A percentile compares a stretch with the other conserved stretches of the same genome.
These are phyloP conservation scores for Microcyclospora pomicola DNA, from an alignment of 2,329 filamentous ascomycete genomes.

Conservation along the genomic window DNA sequence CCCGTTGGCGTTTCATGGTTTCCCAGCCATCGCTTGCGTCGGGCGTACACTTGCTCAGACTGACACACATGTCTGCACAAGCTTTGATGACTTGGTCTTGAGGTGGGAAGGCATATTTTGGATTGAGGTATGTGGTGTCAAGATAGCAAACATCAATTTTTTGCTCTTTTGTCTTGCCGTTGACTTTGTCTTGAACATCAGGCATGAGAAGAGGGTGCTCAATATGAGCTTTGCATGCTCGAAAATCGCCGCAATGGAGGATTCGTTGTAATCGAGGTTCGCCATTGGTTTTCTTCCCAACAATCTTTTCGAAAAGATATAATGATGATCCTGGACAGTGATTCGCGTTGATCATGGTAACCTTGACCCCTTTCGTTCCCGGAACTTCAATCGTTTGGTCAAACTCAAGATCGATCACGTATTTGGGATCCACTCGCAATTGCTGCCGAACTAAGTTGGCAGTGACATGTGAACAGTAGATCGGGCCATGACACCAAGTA, in stretches of 20 bases:
- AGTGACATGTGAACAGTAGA: constrained; percentile 90
- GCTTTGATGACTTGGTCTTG: constrained; percentile 78
- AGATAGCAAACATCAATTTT: constrained; percentile 92
- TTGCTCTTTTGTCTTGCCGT: constrained; percentile 62
- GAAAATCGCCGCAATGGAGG: constrained; percentile 89
- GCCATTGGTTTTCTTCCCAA: constrained; percentile 44
- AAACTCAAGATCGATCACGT: constrained; percentile 73
- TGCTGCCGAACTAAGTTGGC: constrained; percentile 80
- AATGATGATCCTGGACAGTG: constrained; percentile 92
- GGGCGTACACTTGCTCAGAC: constrained; percentile 51
- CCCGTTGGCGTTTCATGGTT: constrained; percentile 40
- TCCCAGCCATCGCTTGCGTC: constrained; percentile 45
- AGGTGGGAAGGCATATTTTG: constrained; percentile 83
- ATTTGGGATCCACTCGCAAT: constrained; percentile 71
- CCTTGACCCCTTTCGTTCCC: constrained; percentile 64
- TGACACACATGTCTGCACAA: constrained; percentile 78
- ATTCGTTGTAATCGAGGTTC: constrained; percentile 56
- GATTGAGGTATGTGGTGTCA: constrained; percentile 92
- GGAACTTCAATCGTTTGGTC: constrained; percentile 68
- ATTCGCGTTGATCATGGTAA: constrained; percentile 93
- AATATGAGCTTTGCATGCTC: constrained; percentile 75
- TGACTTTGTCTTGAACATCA: constrained; percentile 54
- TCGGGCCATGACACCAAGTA: constrained; percentile 83
- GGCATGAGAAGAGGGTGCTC: constrained; percentile 69
- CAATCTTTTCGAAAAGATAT: constrained; percentile 75